These are phyloP conservation scores for Setaria viridis DNA, from an alignment of 202 grass and related monocot genomes.

Conservation along the genomic window DNA sequence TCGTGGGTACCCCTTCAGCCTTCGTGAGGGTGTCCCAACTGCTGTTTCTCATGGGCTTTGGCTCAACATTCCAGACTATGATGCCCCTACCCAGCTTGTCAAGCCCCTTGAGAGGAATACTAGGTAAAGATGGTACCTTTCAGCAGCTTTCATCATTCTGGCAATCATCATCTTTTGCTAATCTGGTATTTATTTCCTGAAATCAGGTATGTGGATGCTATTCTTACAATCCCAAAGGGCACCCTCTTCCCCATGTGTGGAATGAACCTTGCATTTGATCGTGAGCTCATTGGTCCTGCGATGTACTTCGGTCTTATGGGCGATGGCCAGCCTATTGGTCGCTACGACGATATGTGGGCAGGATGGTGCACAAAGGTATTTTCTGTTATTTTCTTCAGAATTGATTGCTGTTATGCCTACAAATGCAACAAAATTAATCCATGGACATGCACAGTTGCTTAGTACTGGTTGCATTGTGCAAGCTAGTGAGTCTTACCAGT, in stretches of 20 bases:
- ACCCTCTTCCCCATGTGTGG: slow-evolving; percentile 93
- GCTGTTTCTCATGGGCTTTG: slow-evolving; percentile 86
- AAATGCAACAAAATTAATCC: neutral
- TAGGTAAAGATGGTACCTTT: slow-evolving; percentile 52
- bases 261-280: slow-evolving; percentile 92
- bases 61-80: slow-evolving; percentile 92
- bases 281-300: slow-evolving; percentile 89
- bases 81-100: slow-evolving; percentile 90
- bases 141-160: neutral
- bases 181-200: slow-evolving; percentile 23
- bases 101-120: slow-evolving; percentile 78
- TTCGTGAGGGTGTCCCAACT: slow-evolving; percentile 79
- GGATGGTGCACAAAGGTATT: slow-evolving; percentile 88
- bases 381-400: neutral
- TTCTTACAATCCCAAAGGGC: slow-evolving; percentile 83
- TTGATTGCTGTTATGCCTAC: neutral
- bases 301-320: slow-evolving; percentile 96
- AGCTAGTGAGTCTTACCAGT: neutral
- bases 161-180: neutral
- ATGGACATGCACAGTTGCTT: neutral
- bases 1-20: slow-evolving; percentile 83
- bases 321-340: slow-evolving; percentile 90
- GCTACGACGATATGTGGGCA: slow-evolving; percentile 94
- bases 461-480: neutral
- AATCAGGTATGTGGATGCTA: slow-evolving; percentile 83